Percentiles rank a stretch among this genome's conserved stretches.
Evolutionary conservation across 202 grass and related monocot genomes (phyloP).

Genomic region (Setaria italica): DNA sequence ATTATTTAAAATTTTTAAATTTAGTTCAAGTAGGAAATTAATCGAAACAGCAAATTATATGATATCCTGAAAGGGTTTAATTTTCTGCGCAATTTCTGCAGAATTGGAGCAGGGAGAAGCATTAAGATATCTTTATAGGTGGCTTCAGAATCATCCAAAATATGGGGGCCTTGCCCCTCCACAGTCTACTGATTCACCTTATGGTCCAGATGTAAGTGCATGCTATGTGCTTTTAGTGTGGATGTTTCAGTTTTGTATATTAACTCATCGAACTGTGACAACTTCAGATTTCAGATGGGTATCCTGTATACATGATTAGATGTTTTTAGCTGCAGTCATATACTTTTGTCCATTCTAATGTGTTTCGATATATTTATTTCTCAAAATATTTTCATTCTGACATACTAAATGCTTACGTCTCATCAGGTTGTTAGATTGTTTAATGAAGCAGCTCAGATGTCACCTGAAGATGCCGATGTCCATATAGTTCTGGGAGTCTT

Average conservation of each 20-base stretch:
- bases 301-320: constrained; percentile 8
- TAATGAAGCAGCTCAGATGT: constrained; percentile 91
- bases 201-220: constrained; percentile 92
- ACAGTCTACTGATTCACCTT: constrained; percentile 67
- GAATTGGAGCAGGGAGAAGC: constrained; percentile 97
- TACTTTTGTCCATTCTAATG: constrained; percentile 20
- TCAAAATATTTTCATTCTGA: constrained; percentile 25
- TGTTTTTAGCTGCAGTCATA: constrained; percentile 16
- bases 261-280: constrained; percentile 23
- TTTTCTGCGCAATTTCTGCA: constrained; percentile 58
- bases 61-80: constrained; percentile 30
- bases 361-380: constrained; percentile 26
- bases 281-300: constrained; percentile 39
- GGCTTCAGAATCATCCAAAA: constrained; percentile 99
- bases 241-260: constrained; percentile 9
- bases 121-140: constrained; percentile 83
- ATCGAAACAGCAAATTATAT: not conserved
- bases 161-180: constrained; percentile 74
- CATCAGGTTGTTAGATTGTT: constrained; percentile 92
- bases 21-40: constrained; percentile 34
- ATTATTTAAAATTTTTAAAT: constrained; percentile 19
- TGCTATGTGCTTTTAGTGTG: constrained; percentile 21
- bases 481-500: constrained; percentile 97
- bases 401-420: constrained; percentile 45
- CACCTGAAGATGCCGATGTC: constrained; percentile 95